A percentile compares a stretch with the other conserved stretches of the same genome.
These are phyloP conservation scores for Botrytis medusae DNA, from an alignment of 2,329 filamentous ascomycete species.

Conservation along the genomic window DNA sequence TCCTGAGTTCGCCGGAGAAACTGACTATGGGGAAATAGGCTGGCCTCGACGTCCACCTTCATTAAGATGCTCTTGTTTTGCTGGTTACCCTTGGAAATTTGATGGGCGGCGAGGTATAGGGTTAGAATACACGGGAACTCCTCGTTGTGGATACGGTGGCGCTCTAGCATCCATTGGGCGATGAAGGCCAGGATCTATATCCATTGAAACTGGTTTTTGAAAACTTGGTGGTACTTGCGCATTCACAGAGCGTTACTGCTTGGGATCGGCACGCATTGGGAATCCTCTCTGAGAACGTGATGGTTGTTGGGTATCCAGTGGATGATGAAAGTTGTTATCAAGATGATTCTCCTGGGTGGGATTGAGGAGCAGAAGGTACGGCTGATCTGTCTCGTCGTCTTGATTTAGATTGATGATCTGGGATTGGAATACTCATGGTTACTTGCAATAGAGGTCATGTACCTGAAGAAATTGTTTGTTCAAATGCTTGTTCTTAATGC, in stretches of 20 bases:
- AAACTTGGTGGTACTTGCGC: not conserved
- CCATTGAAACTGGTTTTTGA: not conserved
- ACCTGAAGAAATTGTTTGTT: not conserved
- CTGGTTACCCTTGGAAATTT: not conserved
- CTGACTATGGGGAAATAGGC: not conserved
- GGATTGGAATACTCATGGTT: not conserved
- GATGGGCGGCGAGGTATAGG: not conserved
- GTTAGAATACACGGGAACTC: not conserved
- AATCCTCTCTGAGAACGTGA: too few species aligned
- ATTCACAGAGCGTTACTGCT: not conserved
- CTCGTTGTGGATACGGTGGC: not conserved
- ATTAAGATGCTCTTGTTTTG: not conserved
- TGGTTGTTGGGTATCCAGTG: too few species aligned
- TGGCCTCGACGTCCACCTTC: not conserved
- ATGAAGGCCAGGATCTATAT: not conserved
- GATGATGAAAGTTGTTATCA: too few species aligned
- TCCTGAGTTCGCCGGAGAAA: too few species aligned
- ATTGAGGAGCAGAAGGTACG: not conserved
- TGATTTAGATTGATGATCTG: not conserved
- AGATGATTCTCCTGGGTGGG: not conserved
- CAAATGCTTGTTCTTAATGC: not conserved
- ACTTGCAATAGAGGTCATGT: not conserved
- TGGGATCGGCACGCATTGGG: not conserved
- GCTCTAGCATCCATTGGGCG: not conserved
- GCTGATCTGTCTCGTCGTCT: not conserved